phyloP scores from a whole-genome alignment of 1,284 basidiomycete species.

The Irpex lacteus region DNA sequence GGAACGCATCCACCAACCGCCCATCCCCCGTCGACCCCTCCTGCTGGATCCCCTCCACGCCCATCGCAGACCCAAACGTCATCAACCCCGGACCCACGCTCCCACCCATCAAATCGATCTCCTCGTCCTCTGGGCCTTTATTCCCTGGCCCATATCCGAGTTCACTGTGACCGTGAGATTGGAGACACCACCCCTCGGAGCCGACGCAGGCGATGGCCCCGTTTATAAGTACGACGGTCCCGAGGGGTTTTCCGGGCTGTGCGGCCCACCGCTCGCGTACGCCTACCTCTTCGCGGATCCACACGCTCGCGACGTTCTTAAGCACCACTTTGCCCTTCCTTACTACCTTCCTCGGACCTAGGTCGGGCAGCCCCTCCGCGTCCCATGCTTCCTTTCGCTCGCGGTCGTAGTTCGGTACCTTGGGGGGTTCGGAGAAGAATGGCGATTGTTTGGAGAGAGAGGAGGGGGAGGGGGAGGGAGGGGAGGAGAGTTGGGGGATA shows the following conservation, averaged over 20 bases:
- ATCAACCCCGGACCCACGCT: constrained; percentile 50
- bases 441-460: constrained; percentile 40
- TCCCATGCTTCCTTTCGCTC: constrained; percentile 53
- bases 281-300: constrained; percentile 20
- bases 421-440: constrained; percentile 45
- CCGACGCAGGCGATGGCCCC: constrained; percentile 44
- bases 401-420: constrained; percentile 57
- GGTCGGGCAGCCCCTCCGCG: constrained; percentile 66
- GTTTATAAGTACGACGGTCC: constrained; percentile 36
- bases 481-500: constrained; percentile 49
- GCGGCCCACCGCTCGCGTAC: constrained; percentile 20
- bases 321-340: constrained; percentile 48
- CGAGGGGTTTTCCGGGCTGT: constrained; percentile 11
- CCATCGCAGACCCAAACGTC: constrained; percentile 58
- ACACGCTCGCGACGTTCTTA: constrained; percentile 53
- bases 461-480: constrained; percentile 27
- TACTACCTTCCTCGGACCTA: constrained; percentile 36
- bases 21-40: constrained; percentile 74
- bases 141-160: constrained; percentile 21
- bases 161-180: not conserved
- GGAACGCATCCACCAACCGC: constrained; percentile 31
- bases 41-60: constrained; percentile 55
- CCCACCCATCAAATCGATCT: constrained; percentile 39
- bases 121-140: constrained; percentile 31
- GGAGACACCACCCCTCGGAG: constrained; percentile 20